Evolutionary conservation across 768 basidiomycete species (phyloP).

Genomic region (Psilocybe cyanescens): DNA sequence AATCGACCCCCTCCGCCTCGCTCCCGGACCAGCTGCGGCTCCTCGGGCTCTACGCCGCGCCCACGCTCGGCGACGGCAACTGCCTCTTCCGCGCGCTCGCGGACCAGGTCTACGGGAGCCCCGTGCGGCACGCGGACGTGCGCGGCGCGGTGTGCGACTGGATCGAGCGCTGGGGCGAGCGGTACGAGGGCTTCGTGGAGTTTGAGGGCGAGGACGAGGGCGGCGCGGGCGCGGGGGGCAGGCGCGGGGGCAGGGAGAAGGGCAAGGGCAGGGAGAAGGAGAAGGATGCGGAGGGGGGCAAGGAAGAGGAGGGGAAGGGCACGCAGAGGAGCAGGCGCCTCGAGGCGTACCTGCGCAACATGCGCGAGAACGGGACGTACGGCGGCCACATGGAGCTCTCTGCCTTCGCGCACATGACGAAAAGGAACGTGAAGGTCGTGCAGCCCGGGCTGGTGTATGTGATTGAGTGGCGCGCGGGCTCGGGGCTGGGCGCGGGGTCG

Average conservation of each 20-base stretch:
- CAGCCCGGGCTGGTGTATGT: slow-evolving; percentile 93
- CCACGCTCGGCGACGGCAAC: slow-evolving; percentile 89
- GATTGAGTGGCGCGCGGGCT: slow-evolving; percentile 78
- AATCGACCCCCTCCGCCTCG: slow-evolving; percentile 52
- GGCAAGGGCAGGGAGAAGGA: slow-evolving; percentile 62
- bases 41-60: slow-evolving; percentile 85
- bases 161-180: slow-evolving; percentile 67
- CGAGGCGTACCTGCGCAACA: slow-evolving; percentile 64
- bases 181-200: slow-evolving; percentile 89
- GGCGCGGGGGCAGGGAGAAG: slow-evolving; percentile 59
- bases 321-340: slow-evolving; percentile 17
- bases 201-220: slow-evolving; percentile 76
- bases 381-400: slow-evolving; percentile 95
- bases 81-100: slow-evolving; percentile 91
- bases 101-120: slow-evolving; percentile 84
- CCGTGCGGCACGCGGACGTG: slow-evolving; percentile 67
- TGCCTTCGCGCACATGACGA: slow-evolving; percentile 83
- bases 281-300: slow-evolving; percentile 14
- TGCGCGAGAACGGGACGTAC: slow-evolving; percentile 87
- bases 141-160: slow-evolving; percentile 82
- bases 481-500: not conserved
- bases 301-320: slow-evolving; percentile 45
- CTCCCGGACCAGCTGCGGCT: slow-evolving; percentile 76
- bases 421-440: slow-evolving; percentile 85
- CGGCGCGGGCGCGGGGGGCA: slow-evolving; percentile 48